phyloP scores from a whole-genome alignment of 306 rosid genomes.

The Castanopsis chinensis region DNA sequence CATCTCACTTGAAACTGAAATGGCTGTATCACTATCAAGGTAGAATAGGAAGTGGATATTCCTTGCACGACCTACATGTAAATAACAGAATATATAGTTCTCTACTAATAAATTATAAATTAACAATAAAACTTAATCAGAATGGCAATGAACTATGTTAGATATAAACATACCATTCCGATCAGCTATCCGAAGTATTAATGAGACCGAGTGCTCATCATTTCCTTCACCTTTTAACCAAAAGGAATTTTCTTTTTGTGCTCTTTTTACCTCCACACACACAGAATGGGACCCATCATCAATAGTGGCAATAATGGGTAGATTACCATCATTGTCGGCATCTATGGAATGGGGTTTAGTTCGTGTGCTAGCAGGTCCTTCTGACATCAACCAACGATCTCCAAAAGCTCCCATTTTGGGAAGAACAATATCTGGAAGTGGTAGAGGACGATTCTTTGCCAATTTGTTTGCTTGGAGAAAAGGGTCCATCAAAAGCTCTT shows the following conservation, averaged over 20 bases:
- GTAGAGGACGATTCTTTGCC: slow-evolving; percentile 23
- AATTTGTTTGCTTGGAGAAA: slow-evolving; percentile 55
- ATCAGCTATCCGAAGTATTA: slow-evolving; percentile 43
- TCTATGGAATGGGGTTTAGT: slow-evolving; percentile 18
- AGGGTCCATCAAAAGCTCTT: slow-evolving; percentile 78
- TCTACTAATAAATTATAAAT: background rate
- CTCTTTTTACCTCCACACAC: slow-evolving; percentile 37
- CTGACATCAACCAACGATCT: slow-evolving; percentile 46
- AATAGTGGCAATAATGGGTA: slow-evolving; percentile 30
- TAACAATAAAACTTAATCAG: background rate
- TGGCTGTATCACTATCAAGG: slow-evolving; percentile 39
- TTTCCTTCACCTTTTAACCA: slow-evolving; percentile 37
- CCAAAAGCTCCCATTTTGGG: slow-evolving; percentile 52
- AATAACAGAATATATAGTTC: slow-evolving; percentile 9
- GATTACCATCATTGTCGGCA: slow-evolving; percentile 25
- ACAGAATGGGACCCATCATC: slow-evolving; percentile 4
- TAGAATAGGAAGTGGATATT: slow-evolving; percentile 43
- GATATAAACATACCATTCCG: slow-evolving; percentile 30
- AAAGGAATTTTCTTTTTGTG: slow-evolving; percentile 35
- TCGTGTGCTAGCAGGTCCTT: slow-evolving; percentile 43
- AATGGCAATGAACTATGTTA: background rate
- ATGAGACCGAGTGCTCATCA: slow-evolving; percentile 42
- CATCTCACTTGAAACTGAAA: slow-evolving; percentile 48
- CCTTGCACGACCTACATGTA: slow-evolving; percentile 36
- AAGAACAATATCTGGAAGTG: slow-evolving; percentile 47